Evolutionary conservation across 257 asterid genomes (phyloP), one percentile per base, ranked within the genome.

Genomic region (Nicotiana paniculata): DNA sequence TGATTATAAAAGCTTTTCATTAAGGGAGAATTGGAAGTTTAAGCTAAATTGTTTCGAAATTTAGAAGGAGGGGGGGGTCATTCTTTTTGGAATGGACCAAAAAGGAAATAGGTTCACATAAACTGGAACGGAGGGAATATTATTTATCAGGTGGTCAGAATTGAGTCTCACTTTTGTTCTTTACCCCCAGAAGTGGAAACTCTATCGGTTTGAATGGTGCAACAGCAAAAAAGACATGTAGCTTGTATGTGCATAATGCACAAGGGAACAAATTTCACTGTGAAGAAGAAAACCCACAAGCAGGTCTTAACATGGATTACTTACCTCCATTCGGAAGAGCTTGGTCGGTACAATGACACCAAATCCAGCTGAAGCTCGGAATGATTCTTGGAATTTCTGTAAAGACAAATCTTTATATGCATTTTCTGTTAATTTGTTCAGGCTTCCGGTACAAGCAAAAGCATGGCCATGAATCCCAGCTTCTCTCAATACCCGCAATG

Each of bases 241-340:
- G 75, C 15, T 13, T 66, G 17, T n/a, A n/a, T 66, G 43, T 66
- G 18, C 58, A 66, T 26, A 66, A 26, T 66, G 43, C 3, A 28
- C 16, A 21, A 8, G 12, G n/a, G 37, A 66, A 80, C 21, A 66
- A 75, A 32, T 75, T 75, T 3, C 15, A 75, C 53, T 26, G 80
- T 16, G 1, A 32, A 32, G 76, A 66, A 66, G 67, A 64, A 80
- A 26, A 39, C 16, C n/a, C 64, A 46, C 48, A 64, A 15, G 63
- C 28, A 77, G 32, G 43, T 43, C 46, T 75, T 30, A 69, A 83
- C 64, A 83, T 51, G 76, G 66, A 68, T 24, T 18, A 80, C 86
- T 86, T 68, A 93, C 99, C 98, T 96, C 99, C 98, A 96, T 91
- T 64, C 98, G 97, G 82, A 92, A 92, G 62, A 96, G 84, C 86